Evolutionary conservation across 352 stramenopile genomes (phyloP).

Genomic region (Globisporangium cederbergense): DNA sequence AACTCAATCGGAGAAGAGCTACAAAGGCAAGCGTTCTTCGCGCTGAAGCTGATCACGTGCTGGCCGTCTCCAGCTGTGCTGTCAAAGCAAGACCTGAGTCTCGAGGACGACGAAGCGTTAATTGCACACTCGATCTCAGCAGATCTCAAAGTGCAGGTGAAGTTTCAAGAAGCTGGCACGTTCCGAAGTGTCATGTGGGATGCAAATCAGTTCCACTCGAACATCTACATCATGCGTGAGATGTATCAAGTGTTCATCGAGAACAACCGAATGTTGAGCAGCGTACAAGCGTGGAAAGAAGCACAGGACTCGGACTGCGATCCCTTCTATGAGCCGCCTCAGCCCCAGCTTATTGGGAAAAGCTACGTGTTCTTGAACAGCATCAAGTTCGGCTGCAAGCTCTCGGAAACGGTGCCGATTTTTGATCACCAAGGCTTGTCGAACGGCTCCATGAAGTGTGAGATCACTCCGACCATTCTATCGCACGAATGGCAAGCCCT

Average conservation of each 20-base stretch:
- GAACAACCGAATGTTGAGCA: constrained; percentile 45
- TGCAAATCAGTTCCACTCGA: constrained; percentile 75
- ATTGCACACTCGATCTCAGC: constrained; percentile 52
- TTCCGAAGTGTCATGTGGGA: constrained; percentile 78
- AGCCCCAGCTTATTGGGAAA: constrained; percentile 70
- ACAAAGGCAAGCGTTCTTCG: constrained; percentile 60
- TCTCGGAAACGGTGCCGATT: constrained; percentile 53
- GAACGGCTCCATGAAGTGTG: constrained; percentile 47
- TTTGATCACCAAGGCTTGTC: constrained; percentile 42
- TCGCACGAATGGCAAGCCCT: constrained; percentile 74
- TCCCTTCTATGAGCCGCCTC: constrained; percentile 76
- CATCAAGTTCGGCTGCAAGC: constrained; percentile 59
- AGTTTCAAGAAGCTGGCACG: constrained; percentile 70
- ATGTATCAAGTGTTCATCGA: constrained; percentile 88
- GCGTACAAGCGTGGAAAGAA: constrained; percentile 30
- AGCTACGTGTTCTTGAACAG: constrained; percentile 65
- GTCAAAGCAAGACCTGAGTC: constrained; percentile 19
- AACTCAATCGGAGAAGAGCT: constrained; percentile 86
- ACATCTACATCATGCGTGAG: constrained; percentile 82
- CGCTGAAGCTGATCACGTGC: constrained; percentile 60
- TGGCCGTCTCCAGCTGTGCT: constrained; percentile 28
- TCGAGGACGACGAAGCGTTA: constrained; percentile 55
- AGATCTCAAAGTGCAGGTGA: constrained; percentile 75
- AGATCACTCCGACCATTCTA: constrained; percentile 57
- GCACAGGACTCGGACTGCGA: constrained; percentile 42